Base-by-base conservation (phyloP, 768 basidiomycete species). In the Pleurotus platypus region DNA sequence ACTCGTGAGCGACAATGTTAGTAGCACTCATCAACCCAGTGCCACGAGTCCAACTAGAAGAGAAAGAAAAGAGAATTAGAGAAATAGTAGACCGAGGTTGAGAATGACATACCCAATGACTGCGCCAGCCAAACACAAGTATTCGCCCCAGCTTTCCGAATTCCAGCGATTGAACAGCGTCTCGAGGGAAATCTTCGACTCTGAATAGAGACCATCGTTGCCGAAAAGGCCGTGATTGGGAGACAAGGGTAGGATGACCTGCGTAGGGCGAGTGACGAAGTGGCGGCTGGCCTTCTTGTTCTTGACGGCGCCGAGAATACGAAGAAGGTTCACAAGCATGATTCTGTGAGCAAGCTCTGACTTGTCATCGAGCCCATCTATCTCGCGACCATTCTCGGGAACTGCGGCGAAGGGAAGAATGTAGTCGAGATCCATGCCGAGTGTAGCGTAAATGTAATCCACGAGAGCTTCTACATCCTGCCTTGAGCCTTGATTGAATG, bases 101-200 rank as follows among this genome's bases (percentile, higher is more conserved):
- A 38, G 26, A 18, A 39, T 30, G 48, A 68, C 89, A 60, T 71
- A 92, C 93, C 94, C 97, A 62, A 99, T 98, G 60, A 99, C 96
- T 39, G 97, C 96, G 49, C 97, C 97, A 46, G 95, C 95, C 53
- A 99, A 82, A 73, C 97, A 97, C 30, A 99, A 82, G 70, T 99
- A 98, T 74, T 98, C 95, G 58, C 96, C 96, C 97, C 97, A 99
- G 71, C 92, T 94, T 72, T 99, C 97, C 1, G 96, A 95, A 55
- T 78, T 86, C 97, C 97, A 99, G 39, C 97, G 86, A 70, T 96
- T 91, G 89, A 99, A 99, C 15, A 99, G 78, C 0, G 96, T 98
- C 76, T 99, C 97, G 50, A 99, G 78, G 3, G 95, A 92, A 60
- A 98, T 95, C 83, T 99, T 98, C 8, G 94, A 96, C 74, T 99